Percentiles rank a stretch among this genome's conserved stretches.
Conservation (phyloP, 1,139 yeast species). For the Magnusiomyces clavatus region DNA sequence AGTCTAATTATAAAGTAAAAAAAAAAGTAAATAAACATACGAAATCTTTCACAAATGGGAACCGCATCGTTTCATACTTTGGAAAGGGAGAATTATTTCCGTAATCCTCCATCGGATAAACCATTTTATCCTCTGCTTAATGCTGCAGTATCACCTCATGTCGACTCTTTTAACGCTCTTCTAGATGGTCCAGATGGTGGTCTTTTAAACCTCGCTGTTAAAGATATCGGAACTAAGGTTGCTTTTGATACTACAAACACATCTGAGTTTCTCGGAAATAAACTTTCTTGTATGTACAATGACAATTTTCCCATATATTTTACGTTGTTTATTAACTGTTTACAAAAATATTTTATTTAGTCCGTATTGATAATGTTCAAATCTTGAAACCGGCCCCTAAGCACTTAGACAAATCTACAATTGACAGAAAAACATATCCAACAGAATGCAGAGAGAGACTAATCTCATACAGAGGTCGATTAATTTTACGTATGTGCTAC, state of each 20-base stretch:
- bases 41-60: constrained; percentile 26
- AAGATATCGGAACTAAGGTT: constrained; percentile 80
- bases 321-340: neutral
- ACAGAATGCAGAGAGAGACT: constrained; percentile 82
- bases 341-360: constrained; percentile 18
- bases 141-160: constrained; percentile 90
- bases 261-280: constrained; percentile 64
- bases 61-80: constrained; percentile 61
- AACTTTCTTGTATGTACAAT: constrained; percentile 38
- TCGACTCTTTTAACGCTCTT: constrained; percentile 92
- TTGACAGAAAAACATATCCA: constrained; percentile 79
- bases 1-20: neutral
- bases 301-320: neutral
- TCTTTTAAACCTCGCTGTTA: constrained; percentile 70
- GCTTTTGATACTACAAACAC: constrained; percentile 73
- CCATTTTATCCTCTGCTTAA: constrained; percentile 72
- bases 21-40: neutral
- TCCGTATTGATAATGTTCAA: constrained; percentile 81
- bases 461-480: constrained; percentile 39
- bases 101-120: constrained; percentile 82
- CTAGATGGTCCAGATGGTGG: constrained; percentile 78
- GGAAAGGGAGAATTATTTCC: constrained; percentile 78
- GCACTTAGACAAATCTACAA: constrained; percentile 65
- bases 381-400: constrained; percentile 76
- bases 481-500: constrained; percentile 76